A percentile compares a stretch with the other conserved stretches of the same genome.
Evolutionary conservation across 2,329 filamentous ascomycete species (phyloP).

Genomic region (Ophiostoma tasmaniense): DNA sequence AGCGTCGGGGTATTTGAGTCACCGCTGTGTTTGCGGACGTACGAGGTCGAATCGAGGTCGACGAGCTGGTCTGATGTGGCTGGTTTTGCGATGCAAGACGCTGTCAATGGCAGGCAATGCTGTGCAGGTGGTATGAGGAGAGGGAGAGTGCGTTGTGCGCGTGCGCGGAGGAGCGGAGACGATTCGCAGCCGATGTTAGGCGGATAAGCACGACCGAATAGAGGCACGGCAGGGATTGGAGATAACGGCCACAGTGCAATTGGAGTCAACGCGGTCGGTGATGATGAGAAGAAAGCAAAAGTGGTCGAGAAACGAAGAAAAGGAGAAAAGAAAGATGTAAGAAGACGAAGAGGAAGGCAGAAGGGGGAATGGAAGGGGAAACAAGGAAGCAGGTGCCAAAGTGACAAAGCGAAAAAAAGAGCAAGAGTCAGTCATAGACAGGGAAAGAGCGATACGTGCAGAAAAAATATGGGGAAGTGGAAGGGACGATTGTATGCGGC

Average conservation of each 20-base stretch:
- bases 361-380: slow-evolving; percentile 5
- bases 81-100: neutral
- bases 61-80: neutral
- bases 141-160: slow-evolving; percentile 1
- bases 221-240: neutral
- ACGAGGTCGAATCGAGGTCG: neutral
- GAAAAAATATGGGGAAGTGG: slow-evolving; percentile 17
- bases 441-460: slow-evolving; percentile 12
- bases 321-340: neutral
- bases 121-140: neutral
- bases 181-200: slow-evolving; percentile 7
- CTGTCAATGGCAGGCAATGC: neutral
- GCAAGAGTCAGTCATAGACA: slow-evolving; percentile 10
- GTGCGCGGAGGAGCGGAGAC: slow-evolving; percentile 9
- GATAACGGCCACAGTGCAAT: neutral
- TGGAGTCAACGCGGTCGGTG: neutral
- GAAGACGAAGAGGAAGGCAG: neutral
- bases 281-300: neutral
- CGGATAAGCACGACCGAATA: slow-evolving; percentile 15
- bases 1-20: neutral
- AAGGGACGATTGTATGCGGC: slow-evolving; percentile 8
- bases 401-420: slow-evolving; percentile 8
- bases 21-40: slow-evolving; percentile 6
- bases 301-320: neutral
- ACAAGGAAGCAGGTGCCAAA: slow-evolving; percentile 10